These are phyloP conservation scores for Sophora flavescens DNA, from an alignment of 306 rosid species.

Conservation along the genomic window DNA sequence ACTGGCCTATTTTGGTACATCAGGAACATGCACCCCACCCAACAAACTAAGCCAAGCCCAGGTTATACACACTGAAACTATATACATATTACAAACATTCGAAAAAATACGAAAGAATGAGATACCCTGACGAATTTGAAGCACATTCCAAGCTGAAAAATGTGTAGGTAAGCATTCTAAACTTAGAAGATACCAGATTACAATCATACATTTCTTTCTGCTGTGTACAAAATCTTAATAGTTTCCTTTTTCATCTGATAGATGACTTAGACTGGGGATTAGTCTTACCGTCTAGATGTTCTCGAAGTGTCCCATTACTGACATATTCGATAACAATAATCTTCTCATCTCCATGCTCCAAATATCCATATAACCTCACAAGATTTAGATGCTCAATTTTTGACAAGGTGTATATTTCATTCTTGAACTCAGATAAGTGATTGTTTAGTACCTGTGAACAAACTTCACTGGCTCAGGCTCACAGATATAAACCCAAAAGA, in stretches of 20 bases:
- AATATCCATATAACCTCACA: slow-evolving; percentile 84
- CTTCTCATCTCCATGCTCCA: slow-evolving; percentile 85
- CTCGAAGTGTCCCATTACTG: slow-evolving; percentile 85
- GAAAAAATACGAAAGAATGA: neutral
- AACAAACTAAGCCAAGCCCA: neutral
- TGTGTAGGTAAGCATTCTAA: slow-evolving; percentile 17
- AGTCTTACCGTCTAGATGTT: slow-evolving; percentile 91
- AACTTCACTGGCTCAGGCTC: slow-evolving; percentile 42
- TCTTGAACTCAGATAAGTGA: slow-evolving; percentile 73
- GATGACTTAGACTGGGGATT: slow-evolving; percentile 39
- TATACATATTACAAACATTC: neutral
- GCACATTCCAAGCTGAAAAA: slow-evolving; percentile 12
- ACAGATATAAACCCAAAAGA: neutral
- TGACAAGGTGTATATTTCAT: slow-evolving; percentile 85
- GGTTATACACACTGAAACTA: neutral
- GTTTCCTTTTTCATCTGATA: neutral
- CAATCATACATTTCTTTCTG: slow-evolving; percentile 15
- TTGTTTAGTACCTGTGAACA: slow-evolving; percentile 62
- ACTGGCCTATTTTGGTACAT: slow-evolving; percentile 2
- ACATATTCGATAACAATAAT: slow-evolving; percentile 86
- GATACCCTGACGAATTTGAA: neutral
- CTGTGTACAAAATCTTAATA: neutral
- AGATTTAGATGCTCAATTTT: slow-evolving; percentile 89
- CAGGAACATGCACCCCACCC: slow-evolving; percentile 18
- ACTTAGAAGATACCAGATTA: slow-evolving; percentile 23